Conservation (phyloP, 2,329 filamentous ascomycete species). For the Apiospora pterosperma region DNA sequence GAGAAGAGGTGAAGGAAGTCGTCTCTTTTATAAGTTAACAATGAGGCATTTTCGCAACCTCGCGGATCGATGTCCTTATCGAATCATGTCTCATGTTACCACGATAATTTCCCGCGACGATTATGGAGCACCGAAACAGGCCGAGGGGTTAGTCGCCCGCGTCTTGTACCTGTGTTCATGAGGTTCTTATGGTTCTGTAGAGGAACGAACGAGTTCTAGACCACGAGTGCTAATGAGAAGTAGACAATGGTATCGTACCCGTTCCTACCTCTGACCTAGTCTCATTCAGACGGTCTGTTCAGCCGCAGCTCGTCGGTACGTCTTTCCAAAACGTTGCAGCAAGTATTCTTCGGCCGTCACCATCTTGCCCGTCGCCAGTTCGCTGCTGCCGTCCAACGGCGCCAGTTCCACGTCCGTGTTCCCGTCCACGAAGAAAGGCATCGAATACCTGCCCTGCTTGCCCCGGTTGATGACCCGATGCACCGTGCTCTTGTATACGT, state of each 20-base stretch:
- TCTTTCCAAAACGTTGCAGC: conserved; percentile 26
- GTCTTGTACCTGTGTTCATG: too few species aligned
- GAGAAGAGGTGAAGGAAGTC: neutral
- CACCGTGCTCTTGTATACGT: conserved; percentile 16
- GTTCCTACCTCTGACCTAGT: too few species aligned
- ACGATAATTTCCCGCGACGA: neutral
- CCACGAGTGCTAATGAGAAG: too few species aligned
- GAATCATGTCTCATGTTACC: neutral
- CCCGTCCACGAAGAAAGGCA: conserved; percentile 21
- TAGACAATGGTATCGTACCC: too few species aligned
- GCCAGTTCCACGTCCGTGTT: conserved; percentile 23
- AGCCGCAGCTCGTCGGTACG: conserved; percentile 18
- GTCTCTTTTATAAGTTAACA: neutral
- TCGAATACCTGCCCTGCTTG: conserved; percentile 15
- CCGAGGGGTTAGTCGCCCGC: neutral
- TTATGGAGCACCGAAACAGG: neutral
- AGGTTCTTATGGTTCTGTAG: too few species aligned
- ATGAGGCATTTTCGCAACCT: neutral
- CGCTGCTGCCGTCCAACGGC: conserved; percentile 29
- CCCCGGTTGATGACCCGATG: conserved; percentile 21
- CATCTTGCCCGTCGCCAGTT: conserved; percentile 16
- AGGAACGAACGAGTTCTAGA: too few species aligned
- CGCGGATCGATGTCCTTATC: neutral
- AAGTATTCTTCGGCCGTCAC: conserved; percentile 30
- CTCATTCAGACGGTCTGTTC: neutral